phyloP scores from a whole-genome alignment of 208 protist species.

The Trypanosoma grayi region DNA sequence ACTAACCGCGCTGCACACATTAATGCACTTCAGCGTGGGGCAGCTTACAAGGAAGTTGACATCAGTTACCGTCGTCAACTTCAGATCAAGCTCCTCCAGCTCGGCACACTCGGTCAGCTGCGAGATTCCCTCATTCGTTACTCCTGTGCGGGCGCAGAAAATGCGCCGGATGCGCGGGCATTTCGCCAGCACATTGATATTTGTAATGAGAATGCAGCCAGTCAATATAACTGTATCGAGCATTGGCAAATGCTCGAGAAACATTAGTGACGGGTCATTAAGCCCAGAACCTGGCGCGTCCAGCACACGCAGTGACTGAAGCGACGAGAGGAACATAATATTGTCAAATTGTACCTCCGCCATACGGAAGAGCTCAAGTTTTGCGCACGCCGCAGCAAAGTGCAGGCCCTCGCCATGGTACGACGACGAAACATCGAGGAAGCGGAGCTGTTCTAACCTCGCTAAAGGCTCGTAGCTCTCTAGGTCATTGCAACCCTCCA shows the following conservation, averaged over 20 bases:
- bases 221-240: slow-evolving; percentile 75
- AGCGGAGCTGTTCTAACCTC: slow-evolving; percentile 50
- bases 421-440: slow-evolving; percentile 71
- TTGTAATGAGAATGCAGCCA: slow-evolving; percentile 62
- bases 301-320: slow-evolving; percentile 55
- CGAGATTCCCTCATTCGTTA: slow-evolving; percentile 72
- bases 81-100: slow-evolving; percentile 77
- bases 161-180: slow-evolving; percentile 74
- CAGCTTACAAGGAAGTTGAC: slow-evolving; percentile 56
- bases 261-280: slow-evolving; percentile 55
- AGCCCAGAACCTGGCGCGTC: slow-evolving; percentile 55
- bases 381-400: slow-evolving; percentile 35
- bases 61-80: slow-evolving; percentile 61
- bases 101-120: slow-evolving; percentile 48
- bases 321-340: slow-evolving; percentile 57
- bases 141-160: slow-evolving; percentile 55
- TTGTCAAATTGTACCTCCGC: slow-evolving; percentile 50
- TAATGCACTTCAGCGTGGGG: slow-evolving; percentile 56
- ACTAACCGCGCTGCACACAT: slow-evolving; percentile 53
- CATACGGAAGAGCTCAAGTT: slow-evolving; percentile 78
- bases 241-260: slow-evolving; percentile 51
- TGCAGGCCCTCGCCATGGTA: slow-evolving; percentile 52
- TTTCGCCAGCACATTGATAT: slow-evolving; percentile 73
- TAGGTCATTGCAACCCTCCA: slow-evolving; percentile 57
- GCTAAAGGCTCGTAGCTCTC: slow-evolving; percentile 47